A percentile compares a stretch with the other conserved stretches of the same genome.
These are phyloP conservation scores for Candida pini DNA, from an alignment of 805 yeast genomes.

Conservation along the genomic window DNA sequence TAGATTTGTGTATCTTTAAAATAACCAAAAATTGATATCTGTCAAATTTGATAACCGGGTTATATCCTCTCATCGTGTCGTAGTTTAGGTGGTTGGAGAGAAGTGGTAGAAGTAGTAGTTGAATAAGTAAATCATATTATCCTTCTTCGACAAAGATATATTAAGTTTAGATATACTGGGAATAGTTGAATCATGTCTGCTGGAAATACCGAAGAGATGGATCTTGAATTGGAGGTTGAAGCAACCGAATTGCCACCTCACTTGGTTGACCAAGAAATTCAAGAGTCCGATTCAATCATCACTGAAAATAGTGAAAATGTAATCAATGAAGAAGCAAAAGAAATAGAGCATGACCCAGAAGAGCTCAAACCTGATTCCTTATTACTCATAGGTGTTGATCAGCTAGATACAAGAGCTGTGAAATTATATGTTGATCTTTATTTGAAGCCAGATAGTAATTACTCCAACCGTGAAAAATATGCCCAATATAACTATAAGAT, in stretches of 20 bases:
- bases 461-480: conserved; percentile 23
- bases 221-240: conserved; percentile 12
- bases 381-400: conserved; percentile 56
- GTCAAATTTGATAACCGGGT: conserved; percentile 15
- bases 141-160: too few relatives aligned
- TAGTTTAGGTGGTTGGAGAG: too few relatives aligned
- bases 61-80: too few relatives aligned
- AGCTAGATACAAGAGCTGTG: conserved; percentile 54
- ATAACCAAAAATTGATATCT: too few relatives aligned
- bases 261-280: conserved; percentile 7
- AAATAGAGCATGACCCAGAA: conserved; percentile 12
- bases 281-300: conserved; percentile 1
- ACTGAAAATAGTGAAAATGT: conserved; percentile 1
- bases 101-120: too few relatives aligned
- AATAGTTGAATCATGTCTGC: too few relatives aligned
- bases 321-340: conserved; percentile 1
- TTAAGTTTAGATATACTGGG: too few relatives aligned
- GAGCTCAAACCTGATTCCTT: conserved; percentile 43
- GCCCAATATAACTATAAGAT: conserved; percentile 33
- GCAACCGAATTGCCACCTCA: conserved; percentile 21
- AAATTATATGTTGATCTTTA: conserved; percentile 48
- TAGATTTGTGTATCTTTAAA: not conserved
- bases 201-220: conserved; percentile 20
- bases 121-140: too few relatives aligned
- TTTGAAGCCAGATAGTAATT: conserved; percentile 29